phyloP scores from a whole-genome alignment of 768 basidiomycete genomes.

The Kwoniella sp. region DNA sequence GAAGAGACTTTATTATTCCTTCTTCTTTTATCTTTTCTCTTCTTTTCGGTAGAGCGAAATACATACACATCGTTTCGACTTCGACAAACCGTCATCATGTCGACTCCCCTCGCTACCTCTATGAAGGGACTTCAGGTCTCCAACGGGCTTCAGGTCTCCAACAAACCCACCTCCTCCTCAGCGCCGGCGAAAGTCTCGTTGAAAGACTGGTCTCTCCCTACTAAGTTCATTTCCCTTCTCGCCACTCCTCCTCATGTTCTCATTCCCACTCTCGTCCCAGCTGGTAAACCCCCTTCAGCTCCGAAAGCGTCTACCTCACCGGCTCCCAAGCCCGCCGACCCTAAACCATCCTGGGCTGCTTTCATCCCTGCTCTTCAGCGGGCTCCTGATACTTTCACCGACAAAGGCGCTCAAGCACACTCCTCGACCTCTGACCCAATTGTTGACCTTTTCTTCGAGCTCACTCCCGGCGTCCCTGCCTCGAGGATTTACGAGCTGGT shows the following conservation, averaged over 20 bases:
- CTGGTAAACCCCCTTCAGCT: background rate
- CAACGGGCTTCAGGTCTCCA: background rate
- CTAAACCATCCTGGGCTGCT: background rate
- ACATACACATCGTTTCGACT: background rate
- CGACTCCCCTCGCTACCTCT: conserved; percentile 4
- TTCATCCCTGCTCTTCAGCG: conserved; percentile 28
- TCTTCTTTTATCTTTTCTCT: background rate
- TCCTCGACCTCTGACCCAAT: conserved; percentile 20
- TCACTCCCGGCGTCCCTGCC: conserved; percentile 16
- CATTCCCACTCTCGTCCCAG: conserved; percentile 11
- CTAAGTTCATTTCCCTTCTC: conserved; percentile 10
- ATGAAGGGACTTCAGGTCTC: conserved; percentile 7
- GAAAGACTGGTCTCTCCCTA: conserved; percentile 23
- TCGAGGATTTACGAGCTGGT: conserved; percentile 53
- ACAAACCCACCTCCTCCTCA: background rate
- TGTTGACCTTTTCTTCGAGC: conserved; percentile 34
- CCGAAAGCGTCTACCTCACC: background rate
- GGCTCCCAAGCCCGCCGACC: background rate
- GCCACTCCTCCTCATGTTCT: conserved; percentile 5
- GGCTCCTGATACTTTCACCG: conserved; percentile 21
- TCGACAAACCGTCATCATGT: conserved; percentile 7
- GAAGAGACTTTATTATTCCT: background rate
- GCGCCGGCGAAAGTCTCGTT: background rate
- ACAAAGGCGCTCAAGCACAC: conserved; percentile 31
- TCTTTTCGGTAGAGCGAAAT: background rate